phyloP scores from a whole-genome alignment of 108 stramenopile genomes.

The Epithemia pelagica region DNA sequence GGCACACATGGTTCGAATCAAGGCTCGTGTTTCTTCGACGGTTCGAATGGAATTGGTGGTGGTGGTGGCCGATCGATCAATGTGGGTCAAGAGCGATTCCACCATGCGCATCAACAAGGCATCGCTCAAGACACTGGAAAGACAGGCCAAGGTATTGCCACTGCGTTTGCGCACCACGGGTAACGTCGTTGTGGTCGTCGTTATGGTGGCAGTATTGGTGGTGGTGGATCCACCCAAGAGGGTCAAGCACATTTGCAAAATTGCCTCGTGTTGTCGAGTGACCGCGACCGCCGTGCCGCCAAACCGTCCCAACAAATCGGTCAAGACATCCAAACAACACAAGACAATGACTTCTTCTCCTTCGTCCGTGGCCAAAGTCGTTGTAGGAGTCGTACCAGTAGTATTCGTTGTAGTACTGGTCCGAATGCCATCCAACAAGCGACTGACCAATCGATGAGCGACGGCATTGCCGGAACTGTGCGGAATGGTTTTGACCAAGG shows the following conservation, averaged over 20 bases:
- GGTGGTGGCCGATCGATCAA: conserved; percentile 42
- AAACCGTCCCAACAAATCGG: conserved; percentile 87
- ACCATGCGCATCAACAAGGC: conserved; percentile 69
- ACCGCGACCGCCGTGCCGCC: conserved; percentile 56
- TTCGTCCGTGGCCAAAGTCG: conserved; percentile 17
- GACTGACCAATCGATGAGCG: conserved; percentile 53
- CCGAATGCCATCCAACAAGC: conserved; percentile 79
- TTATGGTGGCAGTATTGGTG: not conserved
- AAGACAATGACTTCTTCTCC: conserved; percentile 62
- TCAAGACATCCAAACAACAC: conserved; percentile 82
- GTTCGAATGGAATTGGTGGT: conserved; percentile 25
- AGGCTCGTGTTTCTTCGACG: conserved; percentile 49
- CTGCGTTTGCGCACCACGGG: conserved; percentile 89
- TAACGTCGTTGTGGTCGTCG: not conserved
- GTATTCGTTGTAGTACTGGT: conserved; percentile 7
- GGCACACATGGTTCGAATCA: conserved; percentile 91
- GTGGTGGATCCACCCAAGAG: conserved; percentile 44
- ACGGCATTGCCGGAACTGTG: conserved; percentile 75
- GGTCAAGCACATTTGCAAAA: conserved; percentile 64
- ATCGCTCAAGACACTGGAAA: conserved; percentile 81
- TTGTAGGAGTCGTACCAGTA: conserved; percentile 4
- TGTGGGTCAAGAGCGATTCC: conserved; percentile 66
- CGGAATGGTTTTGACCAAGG: conserved; percentile 89
- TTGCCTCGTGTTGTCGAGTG: conserved; percentile 69
- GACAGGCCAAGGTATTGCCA: conserved; percentile 80